These are phyloP conservation scores for Rheum nobile DNA, from an alignment of 148 eudicot genomes.

Conservation along the genomic window DNA sequence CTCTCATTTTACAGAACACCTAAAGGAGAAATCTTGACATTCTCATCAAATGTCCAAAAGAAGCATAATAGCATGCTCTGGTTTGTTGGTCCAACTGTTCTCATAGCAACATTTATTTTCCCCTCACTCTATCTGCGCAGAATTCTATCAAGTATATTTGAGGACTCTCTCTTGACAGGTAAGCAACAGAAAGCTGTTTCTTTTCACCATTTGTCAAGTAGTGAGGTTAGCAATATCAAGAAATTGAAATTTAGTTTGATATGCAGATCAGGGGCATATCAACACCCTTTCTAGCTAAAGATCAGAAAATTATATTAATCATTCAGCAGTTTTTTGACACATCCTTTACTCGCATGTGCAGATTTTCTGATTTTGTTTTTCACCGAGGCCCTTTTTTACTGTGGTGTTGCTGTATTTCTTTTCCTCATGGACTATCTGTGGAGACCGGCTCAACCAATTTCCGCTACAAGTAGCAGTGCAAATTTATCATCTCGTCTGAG, in stretches of 20 bases:
- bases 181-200: neutral
- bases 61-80: slow-evolving; percentile 50
- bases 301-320: neutral
- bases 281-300: neutral
- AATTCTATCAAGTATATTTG: slow-evolving; percentile 78
- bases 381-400: slow-evolving; percentile 89
- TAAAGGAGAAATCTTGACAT: slow-evolving; percentile 22
- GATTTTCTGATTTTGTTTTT: slow-evolving; percentile 94
- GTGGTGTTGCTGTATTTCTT: slow-evolving; percentile 76
- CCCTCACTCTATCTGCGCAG: slow-evolving; percentile 92
- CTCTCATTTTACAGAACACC: slow-evolving; percentile 46
- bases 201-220: neutral
- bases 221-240: neutral
- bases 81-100: slow-evolving; percentile 83
- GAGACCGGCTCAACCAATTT: slow-evolving; percentile 31
- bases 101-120: slow-evolving; percentile 76
- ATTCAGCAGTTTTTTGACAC: neutral
- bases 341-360: slow-evolving; percentile 24
- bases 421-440: slow-evolving; percentile 50
- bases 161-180: slow-evolving; percentile 96
- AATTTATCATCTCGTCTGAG: slow-evolving; percentile 40
- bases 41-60: slow-evolving; percentile 16
- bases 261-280: neutral
- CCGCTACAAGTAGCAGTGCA: slow-evolving; percentile 21
- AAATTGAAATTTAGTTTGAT: neutral